phyloP scores from a whole-genome alignment of 306 rosid genomes.

The Cicer pinnatifidum region DNA sequence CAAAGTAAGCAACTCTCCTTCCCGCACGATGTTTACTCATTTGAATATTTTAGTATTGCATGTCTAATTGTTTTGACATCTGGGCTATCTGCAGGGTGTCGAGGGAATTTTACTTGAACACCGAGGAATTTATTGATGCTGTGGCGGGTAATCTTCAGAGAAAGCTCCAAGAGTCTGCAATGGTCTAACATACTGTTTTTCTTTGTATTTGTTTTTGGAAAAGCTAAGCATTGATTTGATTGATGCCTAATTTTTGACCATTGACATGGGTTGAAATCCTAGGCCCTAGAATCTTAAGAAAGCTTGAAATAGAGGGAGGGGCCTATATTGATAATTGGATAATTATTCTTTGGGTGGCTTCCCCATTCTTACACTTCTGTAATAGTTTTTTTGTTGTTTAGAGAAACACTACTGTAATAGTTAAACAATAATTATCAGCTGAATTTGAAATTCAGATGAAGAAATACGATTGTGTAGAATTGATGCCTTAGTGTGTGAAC shows the following conservation, averaged over 20 bases:
- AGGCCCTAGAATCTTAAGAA: neutral
- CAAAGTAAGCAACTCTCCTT: slow-evolving; percentile 66
- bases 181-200: slow-evolving; percentile 34
- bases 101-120: slow-evolving; percentile 78
- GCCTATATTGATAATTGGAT: neutral
- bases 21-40: slow-evolving; percentile 6
- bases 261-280: slow-evolving; percentile 20
- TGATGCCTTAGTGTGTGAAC: neutral
- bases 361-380: slow-evolving; percentile 21
- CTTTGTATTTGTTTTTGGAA: neutral
- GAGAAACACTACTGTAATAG: neutral
- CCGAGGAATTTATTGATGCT: slow-evolving; percentile 83
- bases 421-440: neutral
- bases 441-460: neutral
- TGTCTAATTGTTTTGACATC: slow-evolving; percentile 33
- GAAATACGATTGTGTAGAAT: neutral
- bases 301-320: neutral
- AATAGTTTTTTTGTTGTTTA: neutral
- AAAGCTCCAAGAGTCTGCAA: slow-evolving; percentile 61
- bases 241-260: neutral
- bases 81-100: slow-evolving; percentile 65
- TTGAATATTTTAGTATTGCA: slow-evolving; percentile 14
- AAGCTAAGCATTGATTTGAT: slow-evolving; percentile 5
- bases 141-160: slow-evolving; percentile 69
- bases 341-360: slow-evolving; percentile 30